Conservation (phyloP, 2,329 filamentous ascomycete species). For the Pseudogymnoascus sp. region DNA sequence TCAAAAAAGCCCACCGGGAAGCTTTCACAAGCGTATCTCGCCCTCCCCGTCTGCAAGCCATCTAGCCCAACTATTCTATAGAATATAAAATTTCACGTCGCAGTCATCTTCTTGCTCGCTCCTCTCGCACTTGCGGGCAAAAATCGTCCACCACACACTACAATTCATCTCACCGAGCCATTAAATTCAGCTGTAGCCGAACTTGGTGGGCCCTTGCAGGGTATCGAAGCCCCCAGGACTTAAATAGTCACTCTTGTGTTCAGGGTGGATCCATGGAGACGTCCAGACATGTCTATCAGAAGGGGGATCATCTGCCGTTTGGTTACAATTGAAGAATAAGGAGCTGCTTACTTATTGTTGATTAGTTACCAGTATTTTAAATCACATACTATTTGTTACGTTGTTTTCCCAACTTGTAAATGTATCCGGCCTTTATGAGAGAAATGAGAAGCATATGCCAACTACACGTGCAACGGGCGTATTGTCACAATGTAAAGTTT, state of each 20-base stretch:
- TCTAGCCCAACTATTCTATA: background rate
- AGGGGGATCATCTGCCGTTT: background rate
- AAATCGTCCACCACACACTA: background rate
- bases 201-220: background rate
- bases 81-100: background rate
- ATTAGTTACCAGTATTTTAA: background rate
- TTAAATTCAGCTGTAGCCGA: background rate
- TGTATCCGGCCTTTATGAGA: too few species aligned
- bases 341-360: background rate
- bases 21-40: background rate
- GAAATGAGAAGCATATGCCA: background rate
- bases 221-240: background rate
- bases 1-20: background rate
- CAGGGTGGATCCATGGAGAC: background rate
- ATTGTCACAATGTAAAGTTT: background rate
- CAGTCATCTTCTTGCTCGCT: background rate
- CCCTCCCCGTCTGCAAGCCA: background rate
- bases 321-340: background rate
- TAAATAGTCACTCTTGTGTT: background rate
- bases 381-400: background rate
- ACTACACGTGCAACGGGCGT: background rate
- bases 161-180: background rate
- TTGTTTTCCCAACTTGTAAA: background rate
- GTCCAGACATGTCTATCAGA: background rate
- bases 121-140: background rate